Evolutionary conservation across 2,329 filamentous ascomycete species (phyloP).

Genomic region (Dothiorella sarmentorum): DNA sequence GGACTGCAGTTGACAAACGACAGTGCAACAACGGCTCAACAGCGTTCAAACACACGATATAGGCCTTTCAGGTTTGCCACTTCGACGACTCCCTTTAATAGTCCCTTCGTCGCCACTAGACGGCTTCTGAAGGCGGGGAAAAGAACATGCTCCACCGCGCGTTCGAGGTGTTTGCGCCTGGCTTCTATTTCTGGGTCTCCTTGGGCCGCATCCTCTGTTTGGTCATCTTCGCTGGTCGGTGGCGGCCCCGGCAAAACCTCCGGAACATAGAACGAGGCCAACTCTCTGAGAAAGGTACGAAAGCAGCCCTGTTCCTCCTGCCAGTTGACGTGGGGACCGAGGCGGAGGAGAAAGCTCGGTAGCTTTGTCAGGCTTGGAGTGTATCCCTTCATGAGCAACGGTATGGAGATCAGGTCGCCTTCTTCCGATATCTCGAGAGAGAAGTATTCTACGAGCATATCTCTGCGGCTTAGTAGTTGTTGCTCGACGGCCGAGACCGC

Average conservation of each 20-base stretch:
- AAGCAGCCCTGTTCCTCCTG: conserved; percentile 81
- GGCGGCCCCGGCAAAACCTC: conserved; percentile 66
- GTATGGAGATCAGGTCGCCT: conserved; percentile 74
- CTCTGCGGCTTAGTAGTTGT: conserved; percentile 70
- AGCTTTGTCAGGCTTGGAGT: conserved; percentile 81
- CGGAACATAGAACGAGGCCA: conserved; percentile 87
- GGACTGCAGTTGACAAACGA: not conserved
- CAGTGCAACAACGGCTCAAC: conserved; percentile 48
- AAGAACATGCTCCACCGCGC: conserved; percentile 77
- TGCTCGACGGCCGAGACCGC: conserved; percentile 63
- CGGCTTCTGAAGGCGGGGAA: conserved; percentile 86
- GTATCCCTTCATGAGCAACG: conserved; percentile 85
- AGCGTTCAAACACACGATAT: conserved; percentile 93
- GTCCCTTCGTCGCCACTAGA: conserved; percentile 72
- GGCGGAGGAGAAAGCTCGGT: conserved; percentile 78
- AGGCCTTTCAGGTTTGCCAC: conserved; percentile 88
- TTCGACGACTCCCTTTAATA: conserved; percentile 78
- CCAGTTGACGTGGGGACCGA: conserved; percentile 90
- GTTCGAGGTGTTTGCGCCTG: conserved; percentile 66
- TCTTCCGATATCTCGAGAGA: conserved; percentile 74
- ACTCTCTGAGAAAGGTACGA: conserved; percentile 74
- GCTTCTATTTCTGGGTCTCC: conserved; percentile 42
- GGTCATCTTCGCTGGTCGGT: conserved; percentile 29
- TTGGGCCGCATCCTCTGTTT: conserved; percentile 24
- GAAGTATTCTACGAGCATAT: conserved; percentile 94